Percentiles rank a stretch among this genome's conserved stretches.
phyloP scores from a whole-genome alignment of 768 basidiomycete genomes.

The Dacryopinax spathularia region DNA sequence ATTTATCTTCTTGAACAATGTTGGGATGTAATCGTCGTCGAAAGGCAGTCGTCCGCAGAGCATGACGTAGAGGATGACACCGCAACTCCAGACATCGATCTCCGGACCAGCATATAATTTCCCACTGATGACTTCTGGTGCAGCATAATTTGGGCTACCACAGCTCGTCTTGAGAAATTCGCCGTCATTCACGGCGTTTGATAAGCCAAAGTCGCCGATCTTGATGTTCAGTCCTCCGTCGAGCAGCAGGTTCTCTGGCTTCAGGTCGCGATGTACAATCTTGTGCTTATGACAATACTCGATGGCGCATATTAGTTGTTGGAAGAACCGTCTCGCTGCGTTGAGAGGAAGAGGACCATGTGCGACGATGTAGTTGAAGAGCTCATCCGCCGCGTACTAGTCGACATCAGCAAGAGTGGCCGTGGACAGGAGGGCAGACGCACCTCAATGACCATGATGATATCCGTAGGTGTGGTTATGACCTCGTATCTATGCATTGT shows the following conservation, averaged over 20 bases:
- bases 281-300: slow-evolving; percentile 93
- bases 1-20: slow-evolving; percentile 86
- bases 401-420: not conserved
- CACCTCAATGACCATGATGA: slow-evolving; percentile 88
- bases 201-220: slow-evolving; percentile 97
- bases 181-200: slow-evolving; percentile 90
- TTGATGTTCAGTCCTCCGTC: slow-evolving; percentile 81
- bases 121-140: slow-evolving; percentile 93
- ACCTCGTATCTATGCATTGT: slow-evolving; percentile 32
- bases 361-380: slow-evolving; percentile 96
- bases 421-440: not conserved
- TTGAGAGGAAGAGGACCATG: slow-evolving; percentile 81
- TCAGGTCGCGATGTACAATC: slow-evolving; percentile 95
- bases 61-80: slow-evolving; percentile 98
- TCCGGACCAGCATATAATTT: slow-evolving; percentile 93
- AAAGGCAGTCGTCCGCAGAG: slow-evolving; percentile 89
- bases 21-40: slow-evolving; percentile 91
- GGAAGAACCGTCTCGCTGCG: slow-evolving; percentile 87
- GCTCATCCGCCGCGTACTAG: slow-evolving; percentile 75
- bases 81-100: slow-evolving; percentile 97
- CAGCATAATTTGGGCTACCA: slow-evolving; percentile 96
- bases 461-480: slow-evolving; percentile 86
- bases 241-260: slow-evolving; percentile 87
- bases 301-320: slow-evolving; percentile 94
- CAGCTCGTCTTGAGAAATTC: slow-evolving; percentile 95